Evolutionary conservation across 345 rosid genomes (phyloP).

Genomic region (Sapria himalayana): DNA sequence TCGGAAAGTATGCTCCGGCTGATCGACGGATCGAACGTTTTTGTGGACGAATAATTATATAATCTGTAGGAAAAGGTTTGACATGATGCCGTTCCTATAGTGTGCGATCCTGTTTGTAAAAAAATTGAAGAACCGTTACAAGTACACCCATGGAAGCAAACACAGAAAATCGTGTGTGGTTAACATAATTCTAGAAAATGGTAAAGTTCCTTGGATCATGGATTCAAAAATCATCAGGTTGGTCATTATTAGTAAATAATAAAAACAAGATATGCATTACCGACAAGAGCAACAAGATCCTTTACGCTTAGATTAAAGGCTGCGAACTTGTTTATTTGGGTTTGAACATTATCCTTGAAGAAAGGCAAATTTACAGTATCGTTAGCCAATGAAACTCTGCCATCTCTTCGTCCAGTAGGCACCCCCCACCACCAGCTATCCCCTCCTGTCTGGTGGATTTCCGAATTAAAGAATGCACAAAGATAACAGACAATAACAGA

Average conservation of each 20-base stretch:
- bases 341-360: conserved; percentile 10
- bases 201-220: background rate
- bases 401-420: conserved; percentile 24
- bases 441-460: conserved; percentile 12
- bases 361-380: conserved; percentile 13
- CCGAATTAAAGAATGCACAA: too few species aligned
- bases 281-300: conserved; percentile 22
- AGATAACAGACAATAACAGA: background rate
- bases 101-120: conserved; percentile 49
- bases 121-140: too few species aligned
- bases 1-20: conserved; percentile 18
- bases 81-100: conserved; percentile 43
- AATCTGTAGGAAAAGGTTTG: conserved; percentile 23
- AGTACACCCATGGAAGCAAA: too few species aligned
- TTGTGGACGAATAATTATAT: conserved; percentile 19
- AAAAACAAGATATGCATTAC: conserved; percentile 9
- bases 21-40: conserved; percentile 22
- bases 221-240: background rate
- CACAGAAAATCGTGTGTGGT: too few species aligned
- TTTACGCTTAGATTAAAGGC: conserved; percentile 11
- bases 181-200: background rate
- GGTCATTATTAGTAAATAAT: background rate
- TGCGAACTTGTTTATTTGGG: conserved; percentile 11
- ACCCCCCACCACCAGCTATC: conserved; percentile 10
- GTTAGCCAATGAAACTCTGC: conserved; percentile 13